Evolutionary conservation across 1,284 basidiomycete genomes (phyloP).

Genomic region (Leccinum fallax): DNA sequence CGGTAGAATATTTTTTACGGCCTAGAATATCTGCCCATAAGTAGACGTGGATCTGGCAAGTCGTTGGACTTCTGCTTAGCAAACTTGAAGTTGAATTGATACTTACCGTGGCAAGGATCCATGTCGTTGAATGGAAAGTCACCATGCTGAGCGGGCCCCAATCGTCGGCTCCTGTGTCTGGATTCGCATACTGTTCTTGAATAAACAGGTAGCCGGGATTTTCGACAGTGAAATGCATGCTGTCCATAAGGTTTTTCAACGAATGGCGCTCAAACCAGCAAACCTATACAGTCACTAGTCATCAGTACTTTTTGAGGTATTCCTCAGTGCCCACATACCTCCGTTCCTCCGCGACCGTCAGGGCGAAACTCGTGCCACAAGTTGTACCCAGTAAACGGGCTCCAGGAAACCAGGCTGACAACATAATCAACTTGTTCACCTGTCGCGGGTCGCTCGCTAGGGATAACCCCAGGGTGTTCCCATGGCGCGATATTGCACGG

Average conservation of each 20-base stretch:
- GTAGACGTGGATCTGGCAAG: neutral
- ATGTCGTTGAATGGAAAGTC: neutral
- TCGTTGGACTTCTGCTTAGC: neutral
- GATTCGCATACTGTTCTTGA: neutral
- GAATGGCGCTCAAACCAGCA: no score
- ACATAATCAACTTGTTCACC: neutral
- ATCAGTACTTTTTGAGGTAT: neutral
- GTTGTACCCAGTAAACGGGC: neutral
- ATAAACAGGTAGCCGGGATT: neutral
- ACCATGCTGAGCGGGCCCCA: neutral
- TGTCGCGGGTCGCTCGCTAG: neutral
- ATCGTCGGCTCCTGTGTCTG: neutral
- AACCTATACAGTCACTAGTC: no score
- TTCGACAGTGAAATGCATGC: neutral
- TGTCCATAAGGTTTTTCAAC: neutral
- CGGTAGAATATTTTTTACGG: neutral
- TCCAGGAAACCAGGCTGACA: neutral
- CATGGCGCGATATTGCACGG: neutral
- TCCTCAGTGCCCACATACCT: neutral
- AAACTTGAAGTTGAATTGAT: no score
- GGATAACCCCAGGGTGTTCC: neutral
- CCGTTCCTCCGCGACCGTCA: neutral
- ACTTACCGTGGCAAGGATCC: no score
- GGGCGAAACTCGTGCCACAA: neutral
- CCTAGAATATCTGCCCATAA: neutral